Percentiles rank a stretch among this genome's conserved stretches.
phyloP scores from a whole-genome alignment of 768 basidiomycete genomes.

The Pleurotus pulmonarius region DNA sequence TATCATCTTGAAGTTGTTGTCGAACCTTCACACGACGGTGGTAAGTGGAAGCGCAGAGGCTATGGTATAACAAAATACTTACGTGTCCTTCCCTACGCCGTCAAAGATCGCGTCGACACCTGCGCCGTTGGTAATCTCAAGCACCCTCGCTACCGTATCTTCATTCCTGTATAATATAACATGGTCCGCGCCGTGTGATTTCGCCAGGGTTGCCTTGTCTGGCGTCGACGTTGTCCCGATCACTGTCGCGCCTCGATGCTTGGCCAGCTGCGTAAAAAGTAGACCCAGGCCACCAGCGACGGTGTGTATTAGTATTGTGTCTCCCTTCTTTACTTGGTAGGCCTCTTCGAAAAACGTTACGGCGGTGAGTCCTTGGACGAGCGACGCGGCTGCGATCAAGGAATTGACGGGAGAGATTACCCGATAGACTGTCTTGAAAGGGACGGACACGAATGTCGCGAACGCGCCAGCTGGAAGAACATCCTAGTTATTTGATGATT shows the following conservation, averaged over 20 bases:
- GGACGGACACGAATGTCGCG: conserved; percentile 69
- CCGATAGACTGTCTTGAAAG: conserved; percentile 46
- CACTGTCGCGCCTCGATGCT: conserved; percentile 75
- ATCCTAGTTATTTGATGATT: conserved; percentile 28
- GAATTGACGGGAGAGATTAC: conserved; percentile 67
- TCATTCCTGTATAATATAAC: conserved; percentile 81
- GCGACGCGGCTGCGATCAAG: conserved; percentile 58
- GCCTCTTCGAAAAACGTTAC: conserved; percentile 79
- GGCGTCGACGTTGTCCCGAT: conserved; percentile 89
- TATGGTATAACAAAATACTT: conserved; percentile 23
- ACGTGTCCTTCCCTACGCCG: conserved; percentile 97
- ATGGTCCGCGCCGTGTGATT: conserved; percentile 76
- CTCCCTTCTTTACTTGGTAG: conserved; percentile 76
- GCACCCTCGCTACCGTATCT: conserved; percentile 67
- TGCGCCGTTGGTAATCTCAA: conserved; percentile 72
- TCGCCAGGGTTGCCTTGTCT: conserved; percentile 82
- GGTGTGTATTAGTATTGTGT: conserved; percentile 83
- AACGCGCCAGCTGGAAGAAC: conserved; percentile 40
- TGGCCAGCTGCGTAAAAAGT: conserved; percentile 64
- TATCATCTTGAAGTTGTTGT: conserved; percentile 76
- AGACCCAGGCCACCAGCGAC: conserved; percentile 88
- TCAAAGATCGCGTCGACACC: conserved; percentile 89
- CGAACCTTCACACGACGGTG: conserved; percentile 44
- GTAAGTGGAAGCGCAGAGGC: too few relatives aligned
- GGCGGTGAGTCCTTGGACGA: conserved; percentile 78